Base-by-base conservation (phyloP, 352 stramenopile species). In the Phytophthora macrochlamydospora region DNA sequence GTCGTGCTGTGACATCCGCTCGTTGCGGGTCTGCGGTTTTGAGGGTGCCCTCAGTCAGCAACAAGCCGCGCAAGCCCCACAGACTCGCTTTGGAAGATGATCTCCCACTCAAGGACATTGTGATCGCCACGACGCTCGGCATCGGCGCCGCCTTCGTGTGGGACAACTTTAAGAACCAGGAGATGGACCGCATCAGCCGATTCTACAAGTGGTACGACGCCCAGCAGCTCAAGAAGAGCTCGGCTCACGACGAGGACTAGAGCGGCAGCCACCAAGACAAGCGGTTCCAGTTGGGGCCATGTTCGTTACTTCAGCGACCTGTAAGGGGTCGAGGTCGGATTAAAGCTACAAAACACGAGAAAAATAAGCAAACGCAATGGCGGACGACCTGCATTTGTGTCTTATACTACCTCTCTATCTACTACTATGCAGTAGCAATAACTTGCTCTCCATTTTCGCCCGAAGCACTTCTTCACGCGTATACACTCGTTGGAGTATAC, bases 121-220 rank as follows among this genome's bases (percentile, higher is more conserved):
- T 89, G 35, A 81, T 95, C 70, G 87, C 75, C 80, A 82, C 80
- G 35, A 61, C 53, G 59, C 86, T 95, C 52, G 87, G 85, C 66
- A 40, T 91, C 50, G 61, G 70, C 48, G 63, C 65, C 18, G 85
- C 61, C 64, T 30, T 73, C 37, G n/a, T 81, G 31, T 95, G 86
- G 84, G 85, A 91, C 73, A 76, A 77, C 60, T 89, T 58, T 44
- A 91, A 88, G 70, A 72, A 90, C 62, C 66, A 58, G 49, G 81
- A 94, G 69, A 67, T 95, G 60, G 81, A 87, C 69, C 83, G 82
- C 71, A 92, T 91, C 66, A 78, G 78, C 65, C 61, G 67, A 62
- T 95, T 80, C 79, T 95, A 95, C 80, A 89, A 90, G 81, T 90
- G 80, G 69, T 84, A 92, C 71, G 83, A 94, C 61, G 64, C 66